These are phyloP conservation scores for Perkinsus olseni DNA, from an alignment of 169 alveolate genomes.

Conservation along the genomic window DNA sequence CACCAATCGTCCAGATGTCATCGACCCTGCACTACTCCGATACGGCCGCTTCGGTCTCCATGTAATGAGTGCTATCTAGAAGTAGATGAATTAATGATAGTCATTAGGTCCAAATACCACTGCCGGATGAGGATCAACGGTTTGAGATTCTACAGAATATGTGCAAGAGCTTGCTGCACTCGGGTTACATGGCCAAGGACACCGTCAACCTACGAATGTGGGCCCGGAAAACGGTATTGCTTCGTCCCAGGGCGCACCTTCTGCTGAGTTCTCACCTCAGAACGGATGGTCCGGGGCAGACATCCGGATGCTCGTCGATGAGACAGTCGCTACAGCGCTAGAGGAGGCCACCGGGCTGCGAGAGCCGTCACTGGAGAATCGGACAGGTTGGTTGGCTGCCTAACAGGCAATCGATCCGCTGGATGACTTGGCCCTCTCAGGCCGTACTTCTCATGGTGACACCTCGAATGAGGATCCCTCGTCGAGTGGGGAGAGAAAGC, in stretches of 20 bases:
- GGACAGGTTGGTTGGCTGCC: no score
- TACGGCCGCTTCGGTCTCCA: slow-evolving; percentile 66
- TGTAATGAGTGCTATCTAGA: neutral
- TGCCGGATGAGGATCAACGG: slow-evolving; percentile 85
- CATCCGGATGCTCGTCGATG: neutral
- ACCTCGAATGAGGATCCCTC: no score
- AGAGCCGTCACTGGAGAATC: no score
- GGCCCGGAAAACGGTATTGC: neutral
- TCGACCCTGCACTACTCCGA: slow-evolving; percentile 93
- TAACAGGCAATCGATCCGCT: no score
- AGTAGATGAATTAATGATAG: no score
- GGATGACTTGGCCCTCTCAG: no score
- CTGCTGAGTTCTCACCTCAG: neutral
- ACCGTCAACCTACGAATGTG: neutral
- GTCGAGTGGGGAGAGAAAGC: no score
- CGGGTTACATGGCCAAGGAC: neutral
- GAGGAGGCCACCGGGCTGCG: neutral
- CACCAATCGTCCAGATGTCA: slow-evolving; percentile 94
- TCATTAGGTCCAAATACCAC: slow-evolving; percentile 68
- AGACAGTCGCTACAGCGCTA: neutral
- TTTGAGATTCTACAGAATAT: slow-evolving; percentile 64
- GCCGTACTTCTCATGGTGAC: no score
- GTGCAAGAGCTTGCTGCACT: neutral
- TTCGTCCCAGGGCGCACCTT: neutral
- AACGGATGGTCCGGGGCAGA: neutral